Base-by-base conservation (phyloP, 345 rosid genomes). In the Cardamine occulta region DNA sequence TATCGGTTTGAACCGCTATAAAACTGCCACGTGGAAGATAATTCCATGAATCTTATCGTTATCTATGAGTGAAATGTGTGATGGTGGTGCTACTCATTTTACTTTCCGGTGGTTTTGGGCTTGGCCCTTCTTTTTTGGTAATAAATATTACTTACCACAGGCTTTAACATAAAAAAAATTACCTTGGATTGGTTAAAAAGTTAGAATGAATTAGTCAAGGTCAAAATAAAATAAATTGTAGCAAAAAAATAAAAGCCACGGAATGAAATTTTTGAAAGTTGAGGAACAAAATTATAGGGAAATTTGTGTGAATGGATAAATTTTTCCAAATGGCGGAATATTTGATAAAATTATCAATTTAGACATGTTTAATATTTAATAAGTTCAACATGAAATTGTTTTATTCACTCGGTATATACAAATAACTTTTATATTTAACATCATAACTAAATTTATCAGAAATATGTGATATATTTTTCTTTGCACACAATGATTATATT, bases 31-130 rank as follows among this genome's bases (percentile, higher is more conserved):
- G 49, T 77, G 80, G 73, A 55, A 72, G 76, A 72, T 65, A 78
- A 72, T 39, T 72, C 29, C 63, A 58, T 72, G 8, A 72, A 78
- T 60, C 81, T 78, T 78, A 72, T 77, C 80, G 60, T 71, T 56
- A 76, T 70, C 67, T 57, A 56, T 3, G 61, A 64, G 72, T 64
- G 73, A 71, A 66, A 58, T 72, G 81, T 58, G 76, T 72, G 81
- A 72, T 77, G 63, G 31, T 71, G 62, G 49, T 77, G 47, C 40
- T 70, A 35, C 54, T 56, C 37, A 37, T 57, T 37, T 68, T 68
- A 39, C 61, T 48, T 53, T 69, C 15, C 40, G 53, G 8, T 37
- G 54, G 18, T 10, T 10, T 35, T 74, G 52, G 52, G 52, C 34
- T 56, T 66, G 42, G 49, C 59, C n/a, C 0, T 49, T 58, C 18